These are phyloP conservation scores for Russula sp. DNA, from an alignment of 768 basidiomycete species.

Conservation along the genomic window DNA sequence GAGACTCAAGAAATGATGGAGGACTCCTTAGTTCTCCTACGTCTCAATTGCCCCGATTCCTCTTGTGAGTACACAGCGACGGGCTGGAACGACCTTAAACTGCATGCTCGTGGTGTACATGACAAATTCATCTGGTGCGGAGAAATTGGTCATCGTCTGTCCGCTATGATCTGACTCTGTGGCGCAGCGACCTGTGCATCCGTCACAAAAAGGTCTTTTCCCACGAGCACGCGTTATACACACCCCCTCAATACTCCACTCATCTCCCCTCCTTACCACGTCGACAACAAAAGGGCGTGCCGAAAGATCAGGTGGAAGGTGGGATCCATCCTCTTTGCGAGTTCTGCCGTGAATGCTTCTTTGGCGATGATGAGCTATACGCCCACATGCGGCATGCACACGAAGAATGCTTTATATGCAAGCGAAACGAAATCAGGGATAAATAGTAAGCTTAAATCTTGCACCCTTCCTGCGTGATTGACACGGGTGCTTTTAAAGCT, in stretches of 20 bases:
- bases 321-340: constrained; percentile 74
- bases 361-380: constrained; percentile 89
- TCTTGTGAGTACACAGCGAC: constrained; percentile 79
- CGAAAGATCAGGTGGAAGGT: constrained; percentile 58
- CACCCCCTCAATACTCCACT: constrained; percentile 50
- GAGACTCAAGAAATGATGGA: constrained; percentile 95
- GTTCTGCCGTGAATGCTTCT: constrained; percentile 92
- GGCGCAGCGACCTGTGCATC: constrained; percentile 74
- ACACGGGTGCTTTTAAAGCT: constrained; percentile 40
- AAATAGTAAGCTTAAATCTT: constrained; percentile 61
- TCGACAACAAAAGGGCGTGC: constrained; percentile 33
- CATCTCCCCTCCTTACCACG: constrained; percentile 73
- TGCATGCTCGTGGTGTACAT: constrained; percentile 75
- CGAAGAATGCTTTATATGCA: constrained; percentile 96
- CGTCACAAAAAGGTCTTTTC: constrained; percentile 89
- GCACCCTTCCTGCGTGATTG: not conserved
- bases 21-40: constrained; percentile 81
- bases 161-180: not conserved
- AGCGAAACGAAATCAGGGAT: constrained; percentile 68
- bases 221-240: constrained; percentile 88
- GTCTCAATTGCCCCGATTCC: constrained; percentile 89
- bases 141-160: not conserved
- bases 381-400: constrained; percentile 89
- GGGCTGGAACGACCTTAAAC: constrained; percentile 86
- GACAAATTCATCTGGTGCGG: constrained; percentile 76